Conservation (phyloP, 331 rosid genomes). For the Quercus lobata region DNA sequence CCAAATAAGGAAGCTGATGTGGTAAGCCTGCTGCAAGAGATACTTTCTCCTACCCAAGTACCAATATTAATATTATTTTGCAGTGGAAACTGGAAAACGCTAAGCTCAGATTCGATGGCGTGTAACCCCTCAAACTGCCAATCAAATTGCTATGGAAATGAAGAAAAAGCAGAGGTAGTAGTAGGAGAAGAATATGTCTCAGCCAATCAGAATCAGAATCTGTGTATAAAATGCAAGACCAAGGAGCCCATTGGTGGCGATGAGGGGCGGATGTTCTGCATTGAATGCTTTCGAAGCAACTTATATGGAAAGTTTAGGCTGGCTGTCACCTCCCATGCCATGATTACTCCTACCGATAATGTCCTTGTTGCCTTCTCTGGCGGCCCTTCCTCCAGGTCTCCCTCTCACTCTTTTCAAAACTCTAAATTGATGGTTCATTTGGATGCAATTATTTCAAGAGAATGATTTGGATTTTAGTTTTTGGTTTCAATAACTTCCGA, state of each 20-base stretch:
- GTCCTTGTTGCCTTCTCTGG: constrained; percentile 96
- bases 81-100: no score
- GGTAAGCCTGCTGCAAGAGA: no score
- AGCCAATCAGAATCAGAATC: constrained; percentile 9
- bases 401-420: neutral
- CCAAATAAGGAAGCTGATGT: no score
- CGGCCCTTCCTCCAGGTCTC: constrained; percentile 83
- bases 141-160: constrained; percentile 59
- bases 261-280: constrained; percentile 56
- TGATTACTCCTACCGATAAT: constrained; percentile 79
- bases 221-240: constrained; percentile 78
- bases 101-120: constrained; percentile 41
- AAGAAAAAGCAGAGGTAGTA: constrained; percentile 18
- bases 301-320: constrained; percentile 77
- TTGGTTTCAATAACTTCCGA: no score
- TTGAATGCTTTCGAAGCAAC: constrained; percentile 69
- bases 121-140: constrained; percentile 62
- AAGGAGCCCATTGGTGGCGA: constrained; percentile 58
- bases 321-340: constrained; percentile 79
- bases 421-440: neutral
- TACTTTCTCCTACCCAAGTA: no score
- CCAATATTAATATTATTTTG: no score
- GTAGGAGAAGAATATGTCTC: neutral
- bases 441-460: no score
- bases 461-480: no score